These are phyloP conservation scores for Manihot esculenta DNA, from an alignment of 441 rosid species.

Conservation along the genomic window DNA sequence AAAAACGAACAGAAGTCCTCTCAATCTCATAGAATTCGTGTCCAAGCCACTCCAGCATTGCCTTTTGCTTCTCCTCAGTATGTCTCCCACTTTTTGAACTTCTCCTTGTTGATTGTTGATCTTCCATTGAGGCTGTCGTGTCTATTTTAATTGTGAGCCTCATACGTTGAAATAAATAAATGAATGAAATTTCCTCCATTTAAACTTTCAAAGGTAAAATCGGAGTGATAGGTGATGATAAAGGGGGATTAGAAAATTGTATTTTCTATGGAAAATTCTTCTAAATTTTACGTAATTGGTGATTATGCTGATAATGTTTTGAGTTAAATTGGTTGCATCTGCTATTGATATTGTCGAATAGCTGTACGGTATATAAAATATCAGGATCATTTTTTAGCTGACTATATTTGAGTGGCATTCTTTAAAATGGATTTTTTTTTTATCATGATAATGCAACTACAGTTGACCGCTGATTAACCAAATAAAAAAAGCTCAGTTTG, in stretches of 20 bases:
- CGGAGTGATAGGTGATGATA: background rate
- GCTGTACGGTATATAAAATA: background rate
- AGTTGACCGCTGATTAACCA: background rate
- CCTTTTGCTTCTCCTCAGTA: constrained; percentile 88
- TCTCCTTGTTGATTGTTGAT: background rate
- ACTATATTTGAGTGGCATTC: background rate
- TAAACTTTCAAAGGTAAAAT: background rate
- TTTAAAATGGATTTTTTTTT: background rate
- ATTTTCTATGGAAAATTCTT: background rate
- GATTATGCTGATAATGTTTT: too few relatives aligned
- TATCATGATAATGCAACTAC: background rate
- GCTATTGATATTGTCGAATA: background rate
- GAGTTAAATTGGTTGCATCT: background rate
- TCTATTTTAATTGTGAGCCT: too few relatives aligned
- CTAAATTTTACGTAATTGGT: background rate
- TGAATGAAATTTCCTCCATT: background rate
- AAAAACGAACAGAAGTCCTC: constrained; percentile 57
- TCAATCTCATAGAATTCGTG: constrained; percentile 51
- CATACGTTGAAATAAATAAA: too few relatives aligned
- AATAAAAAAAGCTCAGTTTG: background rate
- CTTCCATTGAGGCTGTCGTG: background rate
- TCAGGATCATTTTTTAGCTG: background rate
- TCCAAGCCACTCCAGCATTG: constrained; percentile 61
- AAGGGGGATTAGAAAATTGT: background rate
- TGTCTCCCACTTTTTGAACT: constrained; percentile 14